Conservation (phyloP, 1,139 yeast species). For the Saccharomyces hybrid region DNA sequence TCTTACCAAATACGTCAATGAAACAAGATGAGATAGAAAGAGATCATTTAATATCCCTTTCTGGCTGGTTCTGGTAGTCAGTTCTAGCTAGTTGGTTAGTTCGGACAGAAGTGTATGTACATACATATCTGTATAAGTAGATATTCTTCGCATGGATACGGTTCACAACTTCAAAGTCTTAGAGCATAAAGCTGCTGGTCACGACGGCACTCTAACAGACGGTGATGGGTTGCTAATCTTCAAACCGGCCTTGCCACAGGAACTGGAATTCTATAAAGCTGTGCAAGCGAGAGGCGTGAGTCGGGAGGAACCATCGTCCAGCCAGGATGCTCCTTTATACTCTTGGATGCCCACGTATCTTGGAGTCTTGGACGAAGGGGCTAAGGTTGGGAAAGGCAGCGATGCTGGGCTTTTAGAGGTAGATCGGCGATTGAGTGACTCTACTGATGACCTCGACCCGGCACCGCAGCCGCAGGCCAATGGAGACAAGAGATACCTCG, state of each 20-base stretch:
- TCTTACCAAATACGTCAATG: background rate
- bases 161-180: constrained; percentile 18
- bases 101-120: background rate
- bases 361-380: constrained; percentile 41
- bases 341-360: constrained; percentile 49
- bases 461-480: constrained; percentile 8
- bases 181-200: constrained; percentile 76
- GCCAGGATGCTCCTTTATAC: constrained; percentile 34
- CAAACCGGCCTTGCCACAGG: constrained; percentile 58
- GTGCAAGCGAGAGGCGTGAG: constrained; percentile 8
- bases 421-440: constrained; percentile 4
- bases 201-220: constrained; percentile 65
- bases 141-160: constrained; percentile 3
- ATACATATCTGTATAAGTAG: background rate
- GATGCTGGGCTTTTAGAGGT: constrained; percentile 1
- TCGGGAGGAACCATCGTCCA: constrained; percentile 19
- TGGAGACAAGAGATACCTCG: constrained; percentile 40
- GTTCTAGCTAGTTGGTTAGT: background rate
- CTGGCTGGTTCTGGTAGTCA: background rate
- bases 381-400: constrained; percentile 1
- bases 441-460: constrained; percentile 3
- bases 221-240: constrained; percentile 59
- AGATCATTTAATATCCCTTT: background rate
- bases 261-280: constrained; percentile 58
- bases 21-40: background rate